A percentile compares a stretch with the other conserved stretches of the same genome.
These are phyloP conservation scores for Ocimum tenuiflorum DNA, from an alignment of 257 asterid species.

Conservation along the genomic window DNA sequence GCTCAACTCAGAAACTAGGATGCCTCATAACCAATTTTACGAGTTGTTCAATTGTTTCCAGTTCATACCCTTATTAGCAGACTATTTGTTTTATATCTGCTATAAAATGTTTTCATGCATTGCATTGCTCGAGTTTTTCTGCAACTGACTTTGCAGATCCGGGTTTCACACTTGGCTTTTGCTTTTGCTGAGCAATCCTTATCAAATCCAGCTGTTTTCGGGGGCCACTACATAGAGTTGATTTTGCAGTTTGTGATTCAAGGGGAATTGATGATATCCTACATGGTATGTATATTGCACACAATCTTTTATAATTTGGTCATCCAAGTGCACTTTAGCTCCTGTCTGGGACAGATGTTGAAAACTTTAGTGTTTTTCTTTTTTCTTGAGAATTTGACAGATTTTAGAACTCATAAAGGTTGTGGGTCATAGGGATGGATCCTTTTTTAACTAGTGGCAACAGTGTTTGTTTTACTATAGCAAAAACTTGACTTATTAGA, in stretches of 20 bases:
- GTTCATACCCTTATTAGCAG: neutral
- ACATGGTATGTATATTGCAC: conserved; percentile 3
- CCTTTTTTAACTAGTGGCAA: no score
- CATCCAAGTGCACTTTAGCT: neutral
- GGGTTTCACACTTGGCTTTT: neutral
- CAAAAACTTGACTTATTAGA: conserved; percentile 7
- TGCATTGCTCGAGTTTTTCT: neutral
- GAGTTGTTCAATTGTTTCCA: no score
- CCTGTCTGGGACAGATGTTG: neutral
- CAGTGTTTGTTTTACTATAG: no score
- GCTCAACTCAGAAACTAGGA: no score
- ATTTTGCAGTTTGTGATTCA: conserved; percentile 11
- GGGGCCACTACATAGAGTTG: neutral
- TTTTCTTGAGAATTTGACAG: no score
- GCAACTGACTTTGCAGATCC: neutral
- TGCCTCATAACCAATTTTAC: neutral
- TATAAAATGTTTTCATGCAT: neutral
- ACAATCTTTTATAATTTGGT: neutral
- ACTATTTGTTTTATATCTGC: neutral
- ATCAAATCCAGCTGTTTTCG: conserved; percentile 5
- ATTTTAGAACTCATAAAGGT: no score
- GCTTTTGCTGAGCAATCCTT: neutral
- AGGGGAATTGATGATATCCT: neutral
- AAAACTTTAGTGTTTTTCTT: no score
- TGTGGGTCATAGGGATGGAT: no score